Percentiles rank a stretch among this genome's conserved stretches.
These are phyloP conservation scores for Gossypioides kirkii DNA, from an alignment of 345 rosid genomes.

Conservation along the genomic window DNA sequence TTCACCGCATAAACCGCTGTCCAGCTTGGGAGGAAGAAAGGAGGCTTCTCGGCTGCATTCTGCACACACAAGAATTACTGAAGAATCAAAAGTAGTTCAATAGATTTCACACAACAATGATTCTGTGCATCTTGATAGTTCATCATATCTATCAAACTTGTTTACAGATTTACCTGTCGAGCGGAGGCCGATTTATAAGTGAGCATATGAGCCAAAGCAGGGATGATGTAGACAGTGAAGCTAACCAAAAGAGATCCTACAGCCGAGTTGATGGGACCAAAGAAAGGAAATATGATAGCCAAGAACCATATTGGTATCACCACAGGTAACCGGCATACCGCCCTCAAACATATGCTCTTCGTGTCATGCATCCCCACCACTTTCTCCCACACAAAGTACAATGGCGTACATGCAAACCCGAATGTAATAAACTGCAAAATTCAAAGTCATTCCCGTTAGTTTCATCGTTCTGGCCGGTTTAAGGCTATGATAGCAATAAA, in stretches of 20 bases:
- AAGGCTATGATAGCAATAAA: neutral
- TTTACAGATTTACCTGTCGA: constrained; percentile 36
- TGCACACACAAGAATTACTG: constrained; percentile 20
- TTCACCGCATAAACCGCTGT: constrained; percentile 59
- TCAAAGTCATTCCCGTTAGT: neutral
- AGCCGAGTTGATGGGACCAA: constrained; percentile 54
- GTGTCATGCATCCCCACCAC: constrained; percentile 76
- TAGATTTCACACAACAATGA: neutral
- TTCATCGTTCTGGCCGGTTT: neutral
- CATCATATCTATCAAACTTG: neutral
- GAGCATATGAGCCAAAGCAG: constrained; percentile 74
- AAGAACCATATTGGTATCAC: constrained; percentile 83
- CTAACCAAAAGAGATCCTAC: constrained; percentile 80
- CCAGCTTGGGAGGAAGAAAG: constrained; percentile 64
- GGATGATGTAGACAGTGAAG: constrained; percentile 87
- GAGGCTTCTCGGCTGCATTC: constrained; percentile 78
- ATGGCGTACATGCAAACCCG: constrained; percentile 76
- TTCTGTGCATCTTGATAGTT: too few species aligned
- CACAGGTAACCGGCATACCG: neutral
- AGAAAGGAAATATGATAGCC: constrained; percentile 31
- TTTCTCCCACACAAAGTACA: constrained; percentile 90
- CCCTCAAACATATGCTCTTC: constrained; percentile 36
- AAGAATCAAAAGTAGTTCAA: neutral
- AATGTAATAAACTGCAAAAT: constrained; percentile 75
- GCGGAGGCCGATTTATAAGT: constrained; percentile 66